Evolutionary conservation across 23 red algal genomes (phyloP).

Genomic region (Gracilaria domingensis): DNA sequence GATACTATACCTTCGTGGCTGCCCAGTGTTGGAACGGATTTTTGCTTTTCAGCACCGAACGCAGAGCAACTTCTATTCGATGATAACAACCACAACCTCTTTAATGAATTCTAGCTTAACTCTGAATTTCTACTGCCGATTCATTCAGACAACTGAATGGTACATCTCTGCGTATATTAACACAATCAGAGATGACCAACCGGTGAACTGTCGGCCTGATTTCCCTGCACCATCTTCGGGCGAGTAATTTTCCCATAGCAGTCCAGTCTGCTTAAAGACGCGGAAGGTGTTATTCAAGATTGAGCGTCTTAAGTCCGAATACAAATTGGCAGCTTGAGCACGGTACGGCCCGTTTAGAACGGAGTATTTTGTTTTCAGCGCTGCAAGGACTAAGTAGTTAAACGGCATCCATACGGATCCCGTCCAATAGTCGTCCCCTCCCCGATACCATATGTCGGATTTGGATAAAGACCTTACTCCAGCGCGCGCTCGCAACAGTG

Average conservation of each 20-base stretch:
- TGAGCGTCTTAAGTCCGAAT: constrained; percentile 53
- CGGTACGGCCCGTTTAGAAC: constrained; percentile 76
- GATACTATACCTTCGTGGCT: background rate
- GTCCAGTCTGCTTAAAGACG: constrained; percentile 78
- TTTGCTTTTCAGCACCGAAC: background rate
- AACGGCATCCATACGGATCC: constrained; percentile 97
- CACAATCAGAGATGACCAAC: constrained; percentile 90
- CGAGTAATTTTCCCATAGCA: constrained; percentile 94
- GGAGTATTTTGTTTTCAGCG: constrained; percentile 84
- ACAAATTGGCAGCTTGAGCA: constrained; percentile 52
- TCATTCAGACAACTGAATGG: constrained; percentile 52
- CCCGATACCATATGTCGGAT: constrained; percentile 61
- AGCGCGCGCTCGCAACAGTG: constrained; percentile 36
- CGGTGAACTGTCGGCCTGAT: constrained; percentile 87
- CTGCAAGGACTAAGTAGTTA: constrained; percentile 84
- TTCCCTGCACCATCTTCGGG: constrained; percentile 79
- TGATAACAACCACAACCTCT: constrained; percentile 1
- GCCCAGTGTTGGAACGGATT: background rate
- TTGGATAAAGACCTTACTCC: constrained; percentile 89
- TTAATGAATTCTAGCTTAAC: constrained; percentile 28
- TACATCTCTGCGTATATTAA: constrained; percentile 90
- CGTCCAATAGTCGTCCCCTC: constrained; percentile 97
- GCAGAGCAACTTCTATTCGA: background rate
- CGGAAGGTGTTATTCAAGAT: constrained; percentile 70
- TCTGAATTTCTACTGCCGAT: background rate